These are phyloP conservation scores for Coleophoma crateriformis DNA, from an alignment of 2,329 filamentous ascomycete genomes.

Conservation along the genomic window DNA sequence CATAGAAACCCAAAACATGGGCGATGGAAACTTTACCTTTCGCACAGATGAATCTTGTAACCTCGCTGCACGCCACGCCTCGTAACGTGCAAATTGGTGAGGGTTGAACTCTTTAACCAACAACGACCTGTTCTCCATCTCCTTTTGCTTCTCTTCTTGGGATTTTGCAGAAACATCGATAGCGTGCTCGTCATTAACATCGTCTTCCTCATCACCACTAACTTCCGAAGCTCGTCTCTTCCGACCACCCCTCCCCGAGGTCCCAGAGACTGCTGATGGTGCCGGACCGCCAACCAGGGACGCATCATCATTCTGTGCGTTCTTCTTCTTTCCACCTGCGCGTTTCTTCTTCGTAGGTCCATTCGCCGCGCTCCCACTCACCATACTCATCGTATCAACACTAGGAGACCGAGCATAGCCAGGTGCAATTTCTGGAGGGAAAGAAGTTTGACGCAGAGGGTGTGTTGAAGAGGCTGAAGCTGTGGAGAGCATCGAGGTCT, in stretches of 20 bases:
- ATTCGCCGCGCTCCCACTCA: constrained; percentile 56
- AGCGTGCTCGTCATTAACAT: constrained; percentile 38
- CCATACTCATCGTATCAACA: constrained; percentile 52
- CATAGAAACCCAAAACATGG: background rate
- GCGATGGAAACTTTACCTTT: constrained; percentile 40
- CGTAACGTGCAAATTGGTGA: constrained; percentile 66
- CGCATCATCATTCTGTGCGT: constrained; percentile 53
- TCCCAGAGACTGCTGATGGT: constrained; percentile 36
- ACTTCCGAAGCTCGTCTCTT: constrained; percentile 36
- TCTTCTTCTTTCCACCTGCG: constrained; percentile 26
- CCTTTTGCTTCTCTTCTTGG: constrained; percentile 62
- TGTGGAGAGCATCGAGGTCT: constrained; percentile 58
- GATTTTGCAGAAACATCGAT: constrained; percentile 55
- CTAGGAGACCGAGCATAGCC: constrained; percentile 60
- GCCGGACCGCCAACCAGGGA: constrained; percentile 37
- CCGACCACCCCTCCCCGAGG: constrained; percentile 31
- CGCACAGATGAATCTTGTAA: constrained; percentile 64
- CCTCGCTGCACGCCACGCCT: constrained; percentile 64
- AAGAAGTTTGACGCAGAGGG: constrained; percentile 75
- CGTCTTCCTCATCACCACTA: constrained; percentile 43
- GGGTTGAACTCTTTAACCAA: constrained; percentile 59
- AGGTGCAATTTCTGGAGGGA: constrained; percentile 57
- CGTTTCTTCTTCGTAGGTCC: constrained; percentile 52
- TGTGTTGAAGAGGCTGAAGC: constrained; percentile 49
- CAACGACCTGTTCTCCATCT: constrained; percentile 51